Conservation (phyloP, 2,329 filamentous ascomycete genomes). For the Ascochyta rabiei region DNA sequence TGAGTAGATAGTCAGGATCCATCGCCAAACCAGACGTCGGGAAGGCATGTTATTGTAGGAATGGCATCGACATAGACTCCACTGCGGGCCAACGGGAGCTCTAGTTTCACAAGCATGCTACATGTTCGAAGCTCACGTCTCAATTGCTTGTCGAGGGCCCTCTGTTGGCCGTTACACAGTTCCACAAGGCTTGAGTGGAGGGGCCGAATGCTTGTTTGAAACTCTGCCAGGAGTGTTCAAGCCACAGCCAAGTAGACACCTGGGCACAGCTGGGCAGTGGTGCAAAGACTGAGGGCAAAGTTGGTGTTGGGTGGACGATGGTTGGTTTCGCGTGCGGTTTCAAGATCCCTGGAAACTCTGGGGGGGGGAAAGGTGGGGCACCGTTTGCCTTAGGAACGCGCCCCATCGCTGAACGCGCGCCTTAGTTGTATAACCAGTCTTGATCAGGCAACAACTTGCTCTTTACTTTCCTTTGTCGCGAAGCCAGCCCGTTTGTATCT, state of each 20-base stretch:
- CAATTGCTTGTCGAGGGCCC: conserved; percentile 9
- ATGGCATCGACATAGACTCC: not conserved
- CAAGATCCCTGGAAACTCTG: conserved; percentile 6
- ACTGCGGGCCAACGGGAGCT: conserved; percentile 17
- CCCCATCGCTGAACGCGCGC: not conserved
- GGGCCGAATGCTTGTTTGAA: conserved; percentile 17
- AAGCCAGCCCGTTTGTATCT: not conserved
- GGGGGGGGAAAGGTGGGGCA: conserved; percentile 12
- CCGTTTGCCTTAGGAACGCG: conserved; percentile 8
- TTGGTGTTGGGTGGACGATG: conserved; percentile 1
- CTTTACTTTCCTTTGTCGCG: not conserved
- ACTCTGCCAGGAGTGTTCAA: not conserved
- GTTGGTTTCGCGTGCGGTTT: conserved; percentile 16
- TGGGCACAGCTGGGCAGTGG: conserved; percentile 13
- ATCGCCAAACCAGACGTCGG: conserved; percentile 22
- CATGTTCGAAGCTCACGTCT: conserved; percentile 14
- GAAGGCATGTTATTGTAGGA: conserved; percentile 6
- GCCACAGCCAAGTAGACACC: conserved; percentile 1
- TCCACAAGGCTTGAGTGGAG: conserved; percentile 12
- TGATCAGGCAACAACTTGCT: not conserved
- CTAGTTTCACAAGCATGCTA: conserved; percentile 37
- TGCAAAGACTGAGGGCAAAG: not conserved
- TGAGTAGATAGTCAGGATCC: conserved; percentile 44
- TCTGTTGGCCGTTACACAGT: not conserved
- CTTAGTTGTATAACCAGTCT: not conserved